These are phyloP conservation scores for Capsella bursapastoris DNA, from an alignment of 345 rosid genomes.

Conservation along the genomic window DNA sequence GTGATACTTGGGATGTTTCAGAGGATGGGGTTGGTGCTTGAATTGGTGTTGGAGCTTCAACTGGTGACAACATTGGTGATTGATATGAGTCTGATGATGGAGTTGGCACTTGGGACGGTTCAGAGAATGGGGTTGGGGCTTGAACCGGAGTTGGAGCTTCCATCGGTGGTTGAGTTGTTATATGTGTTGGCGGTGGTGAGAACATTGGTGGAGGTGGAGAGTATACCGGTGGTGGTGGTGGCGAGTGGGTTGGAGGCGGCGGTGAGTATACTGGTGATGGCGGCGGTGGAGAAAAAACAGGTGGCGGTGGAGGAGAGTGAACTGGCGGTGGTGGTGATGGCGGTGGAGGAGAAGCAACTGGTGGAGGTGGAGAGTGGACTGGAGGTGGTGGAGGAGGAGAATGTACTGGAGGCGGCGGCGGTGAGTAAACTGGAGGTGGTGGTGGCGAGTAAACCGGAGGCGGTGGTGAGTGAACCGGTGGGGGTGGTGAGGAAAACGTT, in stretches of 20 bases:
- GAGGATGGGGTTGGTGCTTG: slow-evolving; percentile 11
- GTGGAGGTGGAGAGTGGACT: slow-evolving; percentile 24
- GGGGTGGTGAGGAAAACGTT: slow-evolving; percentile 1
- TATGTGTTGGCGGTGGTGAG: slow-evolving; percentile 36
- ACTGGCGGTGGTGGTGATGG: slow-evolving; percentile 38
- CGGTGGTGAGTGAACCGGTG: slow-evolving; percentile 1
- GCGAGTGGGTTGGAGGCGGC: slow-evolving; percentile 24
- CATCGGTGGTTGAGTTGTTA: slow-evolving; percentile 26
- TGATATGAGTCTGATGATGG: slow-evolving; percentile 19
- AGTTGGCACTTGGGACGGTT: background rate
- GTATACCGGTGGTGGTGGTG: slow-evolving; percentile 40
- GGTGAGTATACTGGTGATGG: slow-evolving; percentile 41
- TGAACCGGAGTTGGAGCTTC: slow-evolving; percentile 17
- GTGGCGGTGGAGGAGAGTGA: slow-evolving; percentile 39
- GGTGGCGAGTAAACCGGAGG: slow-evolving; percentile 35
- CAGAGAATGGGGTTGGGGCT: slow-evolving; percentile 10
- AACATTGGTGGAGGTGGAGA: slow-evolving; percentile 40
- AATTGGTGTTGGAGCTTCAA: slow-evolving; percentile 18
- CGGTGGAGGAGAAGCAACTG: slow-evolving; percentile 26
- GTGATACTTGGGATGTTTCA: background rate
- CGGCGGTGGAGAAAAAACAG: slow-evolving; percentile 28
- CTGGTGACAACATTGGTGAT: background rate
- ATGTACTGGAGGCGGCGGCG: slow-evolving; percentile 27
- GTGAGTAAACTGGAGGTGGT: slow-evolving; percentile 10
- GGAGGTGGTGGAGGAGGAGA: slow-evolving; percentile 41